Evolutionary conservation across 2,329 filamentous ascomycete genomes (phyloP), one percentile per base, ranked within the genome.

Genomic region (Alternaria ethzedia): DNA sequence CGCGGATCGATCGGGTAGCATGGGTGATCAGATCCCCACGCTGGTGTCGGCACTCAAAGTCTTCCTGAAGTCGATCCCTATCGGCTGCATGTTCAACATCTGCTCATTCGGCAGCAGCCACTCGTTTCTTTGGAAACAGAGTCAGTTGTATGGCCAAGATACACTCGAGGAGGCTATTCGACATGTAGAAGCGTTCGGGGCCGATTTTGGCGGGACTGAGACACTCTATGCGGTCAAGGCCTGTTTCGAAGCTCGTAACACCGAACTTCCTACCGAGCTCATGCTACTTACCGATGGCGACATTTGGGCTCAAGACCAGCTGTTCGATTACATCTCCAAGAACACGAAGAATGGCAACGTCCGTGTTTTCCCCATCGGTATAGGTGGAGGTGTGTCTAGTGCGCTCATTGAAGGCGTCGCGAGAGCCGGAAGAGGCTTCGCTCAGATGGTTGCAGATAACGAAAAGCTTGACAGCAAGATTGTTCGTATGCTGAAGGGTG

Each of bases 401-500:
- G 43, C 55, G 11, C 17, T 59, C 13, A 59, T 63, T 20, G 49
- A 59, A 41, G 49, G 60, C 20, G 55, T 59, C 12, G 60, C 60
- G 46, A 54, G 60, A 12, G 60, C 60, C n/a, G 55, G 55, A 6
- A 21, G 30, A 20, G 60, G 60, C 20, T 54, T 63, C 12, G 60
- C 55, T 54, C 55, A 63, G 49, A 63, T 54, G 60, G 60, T 59
- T 5, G 20, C 43, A 11, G 3, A 54, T 20, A 49, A 43, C 12
- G 55, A 63, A 25, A 63, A 63, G 49, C 56, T 63, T 5, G 60
- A 59, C 5, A 54, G 49, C 20, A 63, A 59, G 15, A 59, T 63
- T 26, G 49, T 63, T 32, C 55, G 60, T 7, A 63, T 63, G 59
- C 56, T 63, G 6, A 63, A 63, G 32, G 60, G 60, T 44, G 55